Percentiles rank a stretch among this genome's conserved stretches.
Conservation (phyloP, 2,329 filamentous ascomycete genomes). For the Paecilomyces variotii region DNA sequence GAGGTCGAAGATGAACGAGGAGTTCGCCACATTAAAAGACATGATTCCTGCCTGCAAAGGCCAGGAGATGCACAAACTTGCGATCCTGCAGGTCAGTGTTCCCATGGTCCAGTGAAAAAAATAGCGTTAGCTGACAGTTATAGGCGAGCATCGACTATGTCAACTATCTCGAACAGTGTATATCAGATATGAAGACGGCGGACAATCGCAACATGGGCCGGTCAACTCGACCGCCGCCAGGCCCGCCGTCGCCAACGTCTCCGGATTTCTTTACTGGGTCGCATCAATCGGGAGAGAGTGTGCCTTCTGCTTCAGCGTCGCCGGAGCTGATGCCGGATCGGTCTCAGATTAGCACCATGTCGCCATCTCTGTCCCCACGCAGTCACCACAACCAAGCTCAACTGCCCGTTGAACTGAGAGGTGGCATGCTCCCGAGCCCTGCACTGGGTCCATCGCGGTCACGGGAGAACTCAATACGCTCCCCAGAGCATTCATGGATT, state of each 20-base stretch:
- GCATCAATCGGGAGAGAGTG: conserved; percentile 14
- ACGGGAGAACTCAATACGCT: conserved; percentile 14
- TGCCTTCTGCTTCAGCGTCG: conserved; percentile 27
- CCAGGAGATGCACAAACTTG: conserved; percentile 93
- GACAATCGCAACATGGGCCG: conserved; percentile 12
- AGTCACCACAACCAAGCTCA: conserved; percentile 15
- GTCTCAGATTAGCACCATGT: conserved; percentile 16
- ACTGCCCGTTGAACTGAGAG: conserved; percentile 16
- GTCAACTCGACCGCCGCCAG: conserved; percentile 9
- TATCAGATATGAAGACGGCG: conserved; percentile 64
- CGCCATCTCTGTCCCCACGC: conserved; percentile 26
- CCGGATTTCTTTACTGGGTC: conserved; percentile 20
- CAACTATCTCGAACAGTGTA: conserved; percentile 84
- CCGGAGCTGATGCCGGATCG: conserved; percentile 23
- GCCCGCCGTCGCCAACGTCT: conserved; percentile 28
- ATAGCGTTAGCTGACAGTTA: not conserved
- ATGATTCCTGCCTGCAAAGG: conserved; percentile 96
- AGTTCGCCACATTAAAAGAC: conserved; percentile 84
- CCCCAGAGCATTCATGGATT: conserved; percentile 15
- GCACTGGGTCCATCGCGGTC: conserved; percentile 22
- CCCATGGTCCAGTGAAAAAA: not conserved
- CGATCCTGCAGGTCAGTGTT: conserved; percentile 70
- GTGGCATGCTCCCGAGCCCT: conserved; percentile 29
- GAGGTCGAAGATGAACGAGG: conserved; percentile 97
- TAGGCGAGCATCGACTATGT: conserved; percentile 96